Base-by-base conservation (phyloP, 2,329 filamentous ascomycete species). In the Fusarium succisae region DNA sequence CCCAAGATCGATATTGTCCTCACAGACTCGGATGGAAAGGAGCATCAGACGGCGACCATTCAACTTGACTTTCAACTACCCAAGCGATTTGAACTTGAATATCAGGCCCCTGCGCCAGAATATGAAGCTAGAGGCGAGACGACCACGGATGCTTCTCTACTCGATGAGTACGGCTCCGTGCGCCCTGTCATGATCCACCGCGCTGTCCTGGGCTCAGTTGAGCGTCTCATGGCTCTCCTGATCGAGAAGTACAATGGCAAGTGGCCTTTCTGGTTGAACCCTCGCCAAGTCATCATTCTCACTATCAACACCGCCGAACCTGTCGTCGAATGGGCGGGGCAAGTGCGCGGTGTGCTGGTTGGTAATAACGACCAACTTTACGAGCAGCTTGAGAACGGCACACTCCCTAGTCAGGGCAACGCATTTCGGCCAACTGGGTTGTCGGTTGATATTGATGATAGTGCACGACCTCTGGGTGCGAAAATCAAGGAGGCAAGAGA, bases 1-100 rank as follows among this genome's bases (percentile, higher is more conserved):
- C 94, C 95, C 38, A 97, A 97, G 84, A 97, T 97, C 73, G 94
- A 97, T 79, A 93, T 97, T 50, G 90, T 97, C 44, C 83, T 97
- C 51, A 90, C 89, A 69, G 94, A 97, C 79, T 91, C 92, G 2
- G 89, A 94, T 78, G 94, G 93, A 13, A 97, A 96, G 79, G 93
- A 95, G 78, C 94, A 97, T 79, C 94, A 97, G 80, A 94, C 95
- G 6, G 95, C 94, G 7, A 97, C 94, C 0, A 92, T 97, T 57
- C 94, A 97, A 84, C 89, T 97, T 35, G 94, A 97, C 81, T 97
- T 97, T 81, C 95, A 97, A 82, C 87, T 97, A 5, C 94, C 94
- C 3, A 93, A 94, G 79, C 90, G 94, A 18, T 97, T 97, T 79
- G 90, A 90, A 51, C 85, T 97, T 41, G 88, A 91, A 77, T 97